Evolutionary conservation across 108 stramenopile species (phyloP), one percentile per base, ranked within the genome.

Genomic region (Skeletonema costatum): DNA sequence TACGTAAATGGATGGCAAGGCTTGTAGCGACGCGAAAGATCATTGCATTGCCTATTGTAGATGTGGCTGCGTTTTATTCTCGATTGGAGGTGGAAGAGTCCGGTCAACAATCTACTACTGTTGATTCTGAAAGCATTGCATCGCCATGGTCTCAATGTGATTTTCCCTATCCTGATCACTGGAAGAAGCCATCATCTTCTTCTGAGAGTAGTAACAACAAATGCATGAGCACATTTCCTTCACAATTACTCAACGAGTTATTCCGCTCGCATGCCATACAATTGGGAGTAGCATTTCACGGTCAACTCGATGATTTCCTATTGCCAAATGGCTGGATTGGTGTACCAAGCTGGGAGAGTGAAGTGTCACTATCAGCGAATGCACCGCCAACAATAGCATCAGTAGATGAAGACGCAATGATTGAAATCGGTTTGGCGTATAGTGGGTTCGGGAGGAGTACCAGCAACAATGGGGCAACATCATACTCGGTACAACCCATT

Each of bases 201-300:
- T 64, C 90, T n/a, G 89, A 90, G 59, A 89, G 88, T 53, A 82
- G 82, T 16, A 83, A 62, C 4, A 6, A 36, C 8, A 4, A 36
- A 6, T 99, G 99, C 79, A 97, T 98, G 94, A 85, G 79, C 58
- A 94, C 99, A 25, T 92, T 95, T 66, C 89, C 98, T 1, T 97
- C 91, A 3, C 87, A 97, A 13, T 86, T 92, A 11, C 66, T 98
- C 46, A 98, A 98, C 79, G 97, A 97, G 74, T 53, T 99, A 14
- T 98, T 88, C 75, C 93, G 92, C 11, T 87, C 93, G 8, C 94
- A 97, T 82, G 66, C 95, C 33, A 95, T 99, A 77, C 98, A 99
- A 81, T 64, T 97, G 30, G 87, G 91, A 13, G 32, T 99, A n/a
- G 97, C 99, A 13, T 98, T 98, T 69, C 98, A 99, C 83, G 98